These are phyloP conservation scores for Catharanthus roseus DNA, from an alignment of 257 asterid species.

Conservation along the genomic window DNA sequence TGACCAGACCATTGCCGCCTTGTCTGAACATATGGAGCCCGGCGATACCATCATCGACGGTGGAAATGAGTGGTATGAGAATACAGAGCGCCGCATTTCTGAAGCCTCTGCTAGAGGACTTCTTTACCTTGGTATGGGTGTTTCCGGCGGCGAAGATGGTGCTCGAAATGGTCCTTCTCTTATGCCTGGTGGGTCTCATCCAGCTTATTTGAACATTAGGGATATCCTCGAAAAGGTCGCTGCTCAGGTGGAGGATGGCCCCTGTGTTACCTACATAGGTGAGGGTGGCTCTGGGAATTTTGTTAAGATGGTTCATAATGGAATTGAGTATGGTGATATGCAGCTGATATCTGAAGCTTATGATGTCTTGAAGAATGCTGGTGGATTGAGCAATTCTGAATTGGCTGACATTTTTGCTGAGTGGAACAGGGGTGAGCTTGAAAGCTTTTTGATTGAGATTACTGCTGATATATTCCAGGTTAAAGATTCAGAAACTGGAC, in stretches of 20 bases:
- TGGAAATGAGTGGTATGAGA: slow-evolving; percentile 95
- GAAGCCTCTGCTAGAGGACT: slow-evolving; percentile 51
- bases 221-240: slow-evolving; percentile 70
- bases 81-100: slow-evolving; percentile 65
- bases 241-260: slow-evolving; percentile 93
- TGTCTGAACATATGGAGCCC: slow-evolving; percentile 74
- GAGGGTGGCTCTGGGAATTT: slow-evolving; percentile 91
- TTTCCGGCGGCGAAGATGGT: slow-evolving; percentile 94
- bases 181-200: slow-evolving; percentile 88
- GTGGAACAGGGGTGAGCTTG: slow-evolving; percentile 84
- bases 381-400: slow-evolving; percentile 60
- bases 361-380: slow-evolving; percentile 69
- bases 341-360: slow-evolving; percentile 86
- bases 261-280: slow-evolving; percentile 84
- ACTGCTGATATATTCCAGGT: slow-evolving; percentile 76
- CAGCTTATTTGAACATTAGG: slow-evolving; percentile 57
- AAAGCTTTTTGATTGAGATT: slow-evolving; percentile 81
- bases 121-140: slow-evolving; percentile 87
- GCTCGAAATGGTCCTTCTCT: slow-evolving; percentile 78
- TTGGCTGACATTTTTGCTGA: slow-evolving; percentile 64
- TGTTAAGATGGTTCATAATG: slow-evolving; percentile 90
- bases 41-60: slow-evolving; percentile 92
- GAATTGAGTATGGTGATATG: slow-evolving; percentile 94
- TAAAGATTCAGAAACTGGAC: slow-evolving; percentile 41
- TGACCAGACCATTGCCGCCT: slow-evolving; percentile 78